These are phyloP conservation scores for Coemansia sp. DNA, from an alignment of 192 early-diverging fungal genomes.

Conservation along the genomic window DNA sequence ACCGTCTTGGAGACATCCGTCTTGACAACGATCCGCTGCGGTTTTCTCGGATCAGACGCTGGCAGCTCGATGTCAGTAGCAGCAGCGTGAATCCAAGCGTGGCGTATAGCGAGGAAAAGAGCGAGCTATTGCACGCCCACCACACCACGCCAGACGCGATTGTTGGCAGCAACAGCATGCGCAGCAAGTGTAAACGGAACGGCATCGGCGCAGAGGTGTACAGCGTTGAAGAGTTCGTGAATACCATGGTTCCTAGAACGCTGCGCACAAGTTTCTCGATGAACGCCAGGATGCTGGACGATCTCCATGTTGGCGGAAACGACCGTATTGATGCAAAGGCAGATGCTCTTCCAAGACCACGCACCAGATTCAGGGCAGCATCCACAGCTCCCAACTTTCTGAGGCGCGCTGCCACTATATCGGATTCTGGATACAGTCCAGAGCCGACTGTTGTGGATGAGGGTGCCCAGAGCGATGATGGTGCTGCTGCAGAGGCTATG, in stretches of 20 bases:
- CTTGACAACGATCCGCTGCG: conserved; percentile 41
- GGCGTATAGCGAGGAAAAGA: background rate
- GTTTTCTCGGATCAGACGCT: conserved; percentile 23
- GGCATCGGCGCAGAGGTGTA: conserved; percentile 20
- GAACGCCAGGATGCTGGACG: conserved; percentile 34
- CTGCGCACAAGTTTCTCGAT: conserved; percentile 44
- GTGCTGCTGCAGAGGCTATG: background rate
- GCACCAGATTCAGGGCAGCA: conserved; percentile 24
- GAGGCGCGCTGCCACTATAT: conserved; percentile 19
- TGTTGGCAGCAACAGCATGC: background rate
- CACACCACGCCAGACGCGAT: background rate
- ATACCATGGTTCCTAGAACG: conserved; percentile 11
- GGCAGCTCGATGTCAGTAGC: conserved; percentile 19
- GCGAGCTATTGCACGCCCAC: background rate
- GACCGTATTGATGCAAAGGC: conserved; percentile 50
- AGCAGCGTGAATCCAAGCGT: background rate
- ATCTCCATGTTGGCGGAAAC: conserved; percentile 32
- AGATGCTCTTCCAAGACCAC: conserved; percentile 42
- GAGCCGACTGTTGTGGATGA: conserved; percentile 4
- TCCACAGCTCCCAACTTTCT: conserved; percentile 28
- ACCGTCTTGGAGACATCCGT: conserved; percentile 51
- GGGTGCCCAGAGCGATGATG: conserved; percentile 22
- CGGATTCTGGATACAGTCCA: conserved; percentile 4
- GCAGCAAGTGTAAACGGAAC: background rate
- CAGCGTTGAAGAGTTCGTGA: conserved; percentile 18